These are phyloP conservation scores for Epithele typhae DNA, from an alignment of 768 basidiomycete species.

Conservation along the genomic window DNA sequence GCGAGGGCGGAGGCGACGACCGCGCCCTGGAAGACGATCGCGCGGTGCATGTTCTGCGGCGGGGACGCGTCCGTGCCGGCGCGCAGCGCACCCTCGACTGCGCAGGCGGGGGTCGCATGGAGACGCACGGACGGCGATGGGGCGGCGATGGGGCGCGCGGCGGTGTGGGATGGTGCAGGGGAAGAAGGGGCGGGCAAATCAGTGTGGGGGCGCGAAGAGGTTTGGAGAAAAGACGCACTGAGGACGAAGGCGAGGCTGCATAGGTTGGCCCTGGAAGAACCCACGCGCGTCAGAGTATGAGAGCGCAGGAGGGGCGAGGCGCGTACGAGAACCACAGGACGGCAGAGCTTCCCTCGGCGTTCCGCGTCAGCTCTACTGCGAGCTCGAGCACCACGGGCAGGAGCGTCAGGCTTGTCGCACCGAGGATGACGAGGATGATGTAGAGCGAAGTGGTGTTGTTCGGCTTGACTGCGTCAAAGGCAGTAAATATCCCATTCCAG, in stretches of 20 bases:
- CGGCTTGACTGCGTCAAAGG: conserved; percentile 45
- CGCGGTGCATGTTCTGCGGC: conserved; percentile 67
- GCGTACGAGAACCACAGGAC: conserved; percentile 72
- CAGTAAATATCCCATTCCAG: not conserved
- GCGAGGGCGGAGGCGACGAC: conserved; percentile 37
- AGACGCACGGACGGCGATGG: not conserved
- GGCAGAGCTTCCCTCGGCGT: conserved; percentile 73
- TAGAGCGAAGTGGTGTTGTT: conserved; percentile 59
- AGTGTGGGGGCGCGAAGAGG: not conserved
- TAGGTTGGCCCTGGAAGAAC: conserved; percentile 52
- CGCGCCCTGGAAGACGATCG: conserved; percentile 62
- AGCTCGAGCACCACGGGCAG: conserved; percentile 77
- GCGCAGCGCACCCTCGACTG: conserved; percentile 68
- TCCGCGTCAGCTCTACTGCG: conserved; percentile 74
- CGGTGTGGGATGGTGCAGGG: not conserved
- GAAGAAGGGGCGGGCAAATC: no score
- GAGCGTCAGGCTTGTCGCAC: conserved; percentile 60
- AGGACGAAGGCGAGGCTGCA: conserved; percentile 60
- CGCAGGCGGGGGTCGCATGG: not conserved
- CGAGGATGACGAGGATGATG: conserved; percentile 64
- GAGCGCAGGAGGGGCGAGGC: not conserved
- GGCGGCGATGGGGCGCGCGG: not conserved
- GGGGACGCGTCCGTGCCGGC: conserved; percentile 55
- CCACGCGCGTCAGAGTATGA: not conserved
- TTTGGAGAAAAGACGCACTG: conserved; percentile 34